Evolutionary conservation across 257 asterid species (phyloP).

Genomic region (Schizonepeta tenuifolia): DNA sequence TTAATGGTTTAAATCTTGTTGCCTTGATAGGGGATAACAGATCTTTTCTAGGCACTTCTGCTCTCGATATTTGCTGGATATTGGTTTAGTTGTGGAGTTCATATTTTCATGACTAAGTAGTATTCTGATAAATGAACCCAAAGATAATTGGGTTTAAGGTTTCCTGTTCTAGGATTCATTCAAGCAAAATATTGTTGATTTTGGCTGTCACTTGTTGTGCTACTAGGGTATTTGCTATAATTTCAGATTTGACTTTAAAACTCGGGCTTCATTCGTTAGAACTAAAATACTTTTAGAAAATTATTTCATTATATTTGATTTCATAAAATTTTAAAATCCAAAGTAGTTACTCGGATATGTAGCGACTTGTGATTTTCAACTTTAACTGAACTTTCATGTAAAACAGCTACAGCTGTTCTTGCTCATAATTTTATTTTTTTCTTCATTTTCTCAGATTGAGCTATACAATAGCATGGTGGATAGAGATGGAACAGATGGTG

Average conservation of each 20-base stretch:
- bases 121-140: conserved; percentile 18
- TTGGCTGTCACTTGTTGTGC: conserved; percentile 9
- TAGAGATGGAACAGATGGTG: conserved; percentile 72
- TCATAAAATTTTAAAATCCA: conserved; percentile 14
- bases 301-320: conserved; percentile 9
- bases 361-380: conserved; percentile 1
- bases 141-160: neutral
- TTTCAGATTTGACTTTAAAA: conserved; percentile 2
- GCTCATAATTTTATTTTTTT: conserved; percentile 30
- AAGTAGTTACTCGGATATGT: neutral
- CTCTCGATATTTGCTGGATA: conserved; percentile 12
- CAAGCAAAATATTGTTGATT: conserved; percentile 2
- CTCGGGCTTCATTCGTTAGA: conserved; percentile 7
- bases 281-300: neutral
- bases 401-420: conserved; percentile 1
- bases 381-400: conserved; percentile 13
- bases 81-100: conserved; percentile 9
- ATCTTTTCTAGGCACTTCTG: neutral
- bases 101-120: conserved; percentile 4
- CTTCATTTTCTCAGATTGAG: conserved; percentile 62
- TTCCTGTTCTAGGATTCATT: conserved; percentile 2
- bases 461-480: conserved; percentile 84
- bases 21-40: conserved; percentile 11
- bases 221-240: neutral
- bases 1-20: conserved; percentile 13